These are phyloP conservation scores for Fusarium sp. DNA, from an alignment of 2,329 filamentous ascomycete genomes.

Conservation along the genomic window DNA sequence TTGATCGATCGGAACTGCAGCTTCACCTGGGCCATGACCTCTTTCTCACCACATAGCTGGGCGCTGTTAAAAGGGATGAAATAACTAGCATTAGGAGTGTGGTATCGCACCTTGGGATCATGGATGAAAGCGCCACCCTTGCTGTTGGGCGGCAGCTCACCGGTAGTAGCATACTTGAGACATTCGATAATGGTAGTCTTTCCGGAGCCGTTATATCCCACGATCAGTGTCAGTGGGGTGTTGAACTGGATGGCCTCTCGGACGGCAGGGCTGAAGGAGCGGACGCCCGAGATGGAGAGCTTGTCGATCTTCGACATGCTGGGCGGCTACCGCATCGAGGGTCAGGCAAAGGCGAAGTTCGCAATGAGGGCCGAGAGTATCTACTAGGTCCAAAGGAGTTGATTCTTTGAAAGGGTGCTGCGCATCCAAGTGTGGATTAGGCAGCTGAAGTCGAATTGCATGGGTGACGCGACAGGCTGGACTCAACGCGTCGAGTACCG, in stretches of 20 bases:
- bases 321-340: slow-evolving; percentile 31
- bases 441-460: slow-evolving; percentile 1
- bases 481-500: slow-evolving; percentile 25
- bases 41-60: slow-evolving; percentile 83
- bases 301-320: slow-evolving; percentile 87
- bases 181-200: slow-evolving; percentile 99
- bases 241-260: slow-evolving; percentile 88
- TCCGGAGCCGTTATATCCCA: slow-evolving; percentile 96
- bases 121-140: slow-evolving; percentile 94
- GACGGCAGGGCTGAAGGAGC: slow-evolving; percentile 84
- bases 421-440: slow-evolving; percentile 13
- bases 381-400: not conserved
- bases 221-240: slow-evolving; percentile 92
- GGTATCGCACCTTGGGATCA: slow-evolving; percentile 81
- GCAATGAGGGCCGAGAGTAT: slow-evolving; percentile 1
- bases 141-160: slow-evolving; percentile 91
- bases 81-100: not conserved
- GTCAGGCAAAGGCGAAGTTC: not conserved
- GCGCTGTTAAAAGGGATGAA: slow-evolving; percentile 12
- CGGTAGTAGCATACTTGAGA: slow-evolving; percentile 97
- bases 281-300: slow-evolving; percentile 83
- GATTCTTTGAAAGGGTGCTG: not conserved
- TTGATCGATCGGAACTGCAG: slow-evolving; percentile 86
- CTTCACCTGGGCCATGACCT: slow-evolving; percentile 91
- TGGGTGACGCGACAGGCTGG: slow-evolving; percentile 27